Conservation (phyloP, 345 rosid species). For the Trapa incisa region DNA sequence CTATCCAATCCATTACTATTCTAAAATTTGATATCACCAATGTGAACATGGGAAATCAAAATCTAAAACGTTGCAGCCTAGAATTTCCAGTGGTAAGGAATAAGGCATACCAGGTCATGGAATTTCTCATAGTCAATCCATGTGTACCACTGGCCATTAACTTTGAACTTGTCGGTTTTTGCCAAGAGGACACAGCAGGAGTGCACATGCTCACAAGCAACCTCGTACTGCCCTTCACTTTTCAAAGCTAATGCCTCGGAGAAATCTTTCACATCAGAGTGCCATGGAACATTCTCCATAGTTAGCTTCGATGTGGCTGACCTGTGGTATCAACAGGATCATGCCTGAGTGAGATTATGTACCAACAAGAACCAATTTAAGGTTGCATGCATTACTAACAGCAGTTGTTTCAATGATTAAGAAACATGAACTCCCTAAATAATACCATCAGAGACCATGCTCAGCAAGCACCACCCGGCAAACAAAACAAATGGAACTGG, state of each 20-base stretch:
- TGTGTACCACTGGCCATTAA: constrained; percentile 73
- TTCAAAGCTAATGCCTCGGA: constrained; percentile 72
- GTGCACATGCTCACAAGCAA: constrained; percentile 95
- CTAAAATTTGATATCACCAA: not conserved
- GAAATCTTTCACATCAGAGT: constrained; percentile 75
- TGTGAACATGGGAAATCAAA: not conserved
- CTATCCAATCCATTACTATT: too few species aligned
- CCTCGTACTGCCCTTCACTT: constrained; percentile 75
- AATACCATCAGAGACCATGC: not conserved
- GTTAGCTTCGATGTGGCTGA: constrained; percentile 92
- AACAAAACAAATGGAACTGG: not conserved
- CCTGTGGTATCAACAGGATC: constrained; percentile 22
- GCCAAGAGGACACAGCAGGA: constrained; percentile 93
- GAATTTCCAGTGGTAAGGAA: not conserved
- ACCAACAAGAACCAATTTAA: not conserved
- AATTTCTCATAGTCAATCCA: constrained; percentile 99
- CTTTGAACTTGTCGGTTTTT: constrained; percentile 74
- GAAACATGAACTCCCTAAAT: not conserved
- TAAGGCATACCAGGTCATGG: constrained; percentile 64
- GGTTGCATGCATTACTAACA: not conserved
- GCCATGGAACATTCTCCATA: constrained; percentile 99
- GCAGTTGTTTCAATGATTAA: not conserved
- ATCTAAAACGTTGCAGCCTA: not conserved
- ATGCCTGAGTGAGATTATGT: not conserved
- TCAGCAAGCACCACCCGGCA: not conserved